Conservation (phyloP, 108 stramenopile species). For the Cyclotella cryptica region DNA sequence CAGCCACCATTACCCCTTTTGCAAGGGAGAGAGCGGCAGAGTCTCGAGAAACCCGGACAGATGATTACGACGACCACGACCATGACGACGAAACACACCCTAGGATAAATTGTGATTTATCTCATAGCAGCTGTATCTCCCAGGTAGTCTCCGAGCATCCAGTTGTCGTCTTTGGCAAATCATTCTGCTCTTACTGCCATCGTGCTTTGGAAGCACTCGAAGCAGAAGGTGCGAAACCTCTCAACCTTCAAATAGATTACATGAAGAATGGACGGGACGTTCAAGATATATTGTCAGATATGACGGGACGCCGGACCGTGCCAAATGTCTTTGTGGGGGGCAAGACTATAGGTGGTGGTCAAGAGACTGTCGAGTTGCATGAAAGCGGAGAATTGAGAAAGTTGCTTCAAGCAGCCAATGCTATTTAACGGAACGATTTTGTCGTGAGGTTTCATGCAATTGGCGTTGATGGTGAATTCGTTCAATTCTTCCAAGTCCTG, state of each 20-base stretch:
- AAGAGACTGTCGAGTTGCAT: conserved; percentile 62
- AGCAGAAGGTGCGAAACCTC: conserved; percentile 38
- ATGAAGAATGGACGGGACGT: conserved; percentile 48
- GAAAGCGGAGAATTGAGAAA: conserved; percentile 3
- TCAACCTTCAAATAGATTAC: conserved; percentile 65
- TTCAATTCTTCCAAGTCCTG: background rate
- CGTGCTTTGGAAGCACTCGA: conserved; percentile 67
- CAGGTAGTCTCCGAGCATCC: conserved; percentile 63
- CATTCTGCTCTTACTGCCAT: conserved; percentile 74
- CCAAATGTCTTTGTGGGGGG: conserved; percentile 93
- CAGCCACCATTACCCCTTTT: background rate
- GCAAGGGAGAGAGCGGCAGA: background rate
- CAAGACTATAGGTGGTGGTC: conserved; percentile 82
- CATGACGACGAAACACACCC: conserved; percentile 10
- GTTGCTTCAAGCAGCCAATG: background rate
- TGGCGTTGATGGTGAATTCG: too few species aligned
- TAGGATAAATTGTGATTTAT: conserved; percentile 57
- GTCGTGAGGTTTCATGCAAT: too few species aligned
- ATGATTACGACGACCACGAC: conserved; percentile 5
- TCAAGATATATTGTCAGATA: conserved; percentile 60
- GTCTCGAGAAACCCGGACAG: background rate
- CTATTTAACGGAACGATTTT: background rate
- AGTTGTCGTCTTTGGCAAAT: conserved; percentile 82
- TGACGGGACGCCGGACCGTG: conserved; percentile 91
- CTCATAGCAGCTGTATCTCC: conserved; percentile 53